Conservation (phyloP, 441 rosid genomes). For the Corymbia calophylla region DNA sequence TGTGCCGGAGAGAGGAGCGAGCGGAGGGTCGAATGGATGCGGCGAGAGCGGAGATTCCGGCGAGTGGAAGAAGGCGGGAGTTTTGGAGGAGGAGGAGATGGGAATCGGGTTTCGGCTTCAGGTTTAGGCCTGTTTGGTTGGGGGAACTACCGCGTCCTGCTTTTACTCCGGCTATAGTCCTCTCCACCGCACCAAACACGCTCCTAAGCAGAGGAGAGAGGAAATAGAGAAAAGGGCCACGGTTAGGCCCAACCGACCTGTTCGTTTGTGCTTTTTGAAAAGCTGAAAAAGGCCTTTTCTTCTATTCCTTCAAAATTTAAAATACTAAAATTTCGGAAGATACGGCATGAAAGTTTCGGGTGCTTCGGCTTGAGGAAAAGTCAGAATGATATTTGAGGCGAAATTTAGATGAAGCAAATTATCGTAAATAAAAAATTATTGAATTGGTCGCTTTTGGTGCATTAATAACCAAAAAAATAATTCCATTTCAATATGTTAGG, state of each 20-base stretch:
- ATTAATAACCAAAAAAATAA: neutral
- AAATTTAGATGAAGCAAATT: neutral
- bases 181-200: neutral
- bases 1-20: neutral
- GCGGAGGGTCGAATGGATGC: neutral
- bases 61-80: neutral
- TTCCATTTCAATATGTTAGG: neutral
- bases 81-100: neutral
- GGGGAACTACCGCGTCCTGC: neutral
- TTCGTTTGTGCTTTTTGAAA: neutral
- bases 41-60: neutral
- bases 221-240: neutral
- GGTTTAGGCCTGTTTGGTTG: neutral
- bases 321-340: neutral
- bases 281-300: neutral
- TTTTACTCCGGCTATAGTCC: neutral
- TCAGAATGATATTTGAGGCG: rapidly evolving
- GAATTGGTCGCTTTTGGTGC: neutral
- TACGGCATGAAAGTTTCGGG: neutral
- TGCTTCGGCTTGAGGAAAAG: neutral
- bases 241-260: neutral
- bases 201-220: neutral
- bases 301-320: neutral
- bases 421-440: neutral
- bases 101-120: neutral